Evolutionary conservation across 2,329 filamentous ascomycete species (phyloP), one percentile per base, ranked within the genome.

Genomic region (Cladorrhinum sp.): DNA sequence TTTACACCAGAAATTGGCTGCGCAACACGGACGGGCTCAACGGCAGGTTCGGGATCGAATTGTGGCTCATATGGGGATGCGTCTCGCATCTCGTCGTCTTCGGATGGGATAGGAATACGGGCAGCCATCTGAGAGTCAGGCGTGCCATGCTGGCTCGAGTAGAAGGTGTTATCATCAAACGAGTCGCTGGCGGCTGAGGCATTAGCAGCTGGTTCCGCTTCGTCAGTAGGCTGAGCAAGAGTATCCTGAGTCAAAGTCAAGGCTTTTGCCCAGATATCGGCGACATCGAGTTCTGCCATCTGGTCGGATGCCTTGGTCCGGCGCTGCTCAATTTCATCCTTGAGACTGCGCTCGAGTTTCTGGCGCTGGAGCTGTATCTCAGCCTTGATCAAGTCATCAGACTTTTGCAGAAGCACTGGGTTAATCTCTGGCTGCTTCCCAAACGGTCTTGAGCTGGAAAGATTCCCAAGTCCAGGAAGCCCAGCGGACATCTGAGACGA

Each of bases 91-190:
- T 71, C 72, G 52, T 71, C 70, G 66, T 76, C 73, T 63, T 72
- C 75, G 62, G 74, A 74, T 62, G 72, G 72, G 67, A 72, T 83
- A 79, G 72, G 84, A 77, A 78, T 69, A 60, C 77, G 78, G 25
- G 79, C 76, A 41, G 78, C 77, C 61, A 78, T 76, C 54, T 76
- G 78, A 27, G 79, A 81, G 59, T 85, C 80, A 62, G 85, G 84
- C 65, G 92, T 96, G 73, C 93, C 90, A 79, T 93, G 88, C 78
- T 89, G 91, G 77, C 93, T 97, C 67, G 93, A 97, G 80, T 98
- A 97, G 76, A 96, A 96, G 45, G 92, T 95, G 72, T 96, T 92
- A 73, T 96, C 89, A 76, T 97, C 92, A 77, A 92, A 91, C 36
- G 91, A 95, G 74, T 93, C 91, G 82, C 82, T 90, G 71, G 84